Evolutionary conservation across 768 basidiomycete species (phyloP).

Genomic region (Boletus vinaceobasis): DNA sequence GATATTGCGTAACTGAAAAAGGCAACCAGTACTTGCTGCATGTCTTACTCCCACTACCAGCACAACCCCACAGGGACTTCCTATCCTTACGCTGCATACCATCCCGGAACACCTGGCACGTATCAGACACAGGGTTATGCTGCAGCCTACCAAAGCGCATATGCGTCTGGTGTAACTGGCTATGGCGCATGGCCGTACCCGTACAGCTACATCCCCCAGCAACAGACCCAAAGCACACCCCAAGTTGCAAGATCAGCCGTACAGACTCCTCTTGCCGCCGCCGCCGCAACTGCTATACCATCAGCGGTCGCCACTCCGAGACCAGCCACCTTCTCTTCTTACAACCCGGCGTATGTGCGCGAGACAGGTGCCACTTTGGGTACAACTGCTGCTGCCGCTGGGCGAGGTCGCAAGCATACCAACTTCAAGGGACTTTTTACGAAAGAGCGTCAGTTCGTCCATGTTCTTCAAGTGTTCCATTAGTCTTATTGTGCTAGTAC

Average conservation of each 20-base stretch:
- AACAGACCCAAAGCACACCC: conserved; percentile 25
- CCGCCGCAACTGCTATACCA: conserved; percentile 31
- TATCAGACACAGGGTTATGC: conserved; percentile 52
- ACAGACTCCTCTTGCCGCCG: conserved; percentile 22
- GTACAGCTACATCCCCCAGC: conserved; percentile 55
- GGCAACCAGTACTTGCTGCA: background rate
- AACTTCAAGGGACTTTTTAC: conserved; percentile 73
- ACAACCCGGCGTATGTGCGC: conserved; percentile 48
- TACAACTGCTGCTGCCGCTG: conserved; percentile 38
- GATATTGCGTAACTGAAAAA: conserved; percentile 2
- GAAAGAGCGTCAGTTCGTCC: conserved; percentile 65
- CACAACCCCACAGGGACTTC: conserved; percentile 46
- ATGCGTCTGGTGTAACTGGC: conserved; percentile 64
- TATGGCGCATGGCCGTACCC: conserved; percentile 71
- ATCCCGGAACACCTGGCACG: conserved; percentile 41
- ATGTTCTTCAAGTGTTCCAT: background rate
- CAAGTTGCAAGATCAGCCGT: conserved; percentile 29
- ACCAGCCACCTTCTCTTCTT: conserved; percentile 53
- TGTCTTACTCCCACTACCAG: conserved; percentile 38
- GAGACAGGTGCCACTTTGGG: conserved; percentile 42
- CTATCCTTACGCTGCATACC: conserved; percentile 66
- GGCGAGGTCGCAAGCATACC: conserved; percentile 60
- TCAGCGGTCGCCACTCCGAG: conserved; percentile 32
- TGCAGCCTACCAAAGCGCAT: conserved; percentile 41
- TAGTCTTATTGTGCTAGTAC: conserved; percentile 11